phyloP scores from a whole-genome alignment of 179 eudicot genomes.

The Silene noctiflora region DNA sequence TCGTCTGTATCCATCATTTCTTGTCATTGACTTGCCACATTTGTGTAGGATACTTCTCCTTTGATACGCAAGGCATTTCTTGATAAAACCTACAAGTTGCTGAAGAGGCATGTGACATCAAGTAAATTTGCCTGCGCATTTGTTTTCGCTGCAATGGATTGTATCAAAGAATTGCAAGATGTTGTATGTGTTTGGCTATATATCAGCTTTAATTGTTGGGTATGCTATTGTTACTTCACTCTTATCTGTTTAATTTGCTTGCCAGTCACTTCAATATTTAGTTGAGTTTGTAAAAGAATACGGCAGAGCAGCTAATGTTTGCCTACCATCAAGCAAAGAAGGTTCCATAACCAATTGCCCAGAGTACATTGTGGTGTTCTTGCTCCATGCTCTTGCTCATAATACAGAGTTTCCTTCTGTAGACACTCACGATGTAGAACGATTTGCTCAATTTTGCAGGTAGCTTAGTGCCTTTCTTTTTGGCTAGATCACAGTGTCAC shows the following conservation, averaged over 20 bases:
- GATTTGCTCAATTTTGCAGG: conserved; percentile 60
- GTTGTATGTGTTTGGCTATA: conserved; percentile 40
- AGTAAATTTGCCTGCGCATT: conserved; percentile 83
- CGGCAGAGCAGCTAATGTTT: conserved; percentile 34
- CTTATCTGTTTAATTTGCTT: conserved; percentile 28
- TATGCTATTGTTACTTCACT: conserved; percentile 14
- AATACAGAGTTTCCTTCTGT: conserved; percentile 54
- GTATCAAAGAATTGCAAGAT: conserved; percentile 51
- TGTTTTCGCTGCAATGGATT: conserved; percentile 66
- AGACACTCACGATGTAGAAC: conserved; percentile 49
- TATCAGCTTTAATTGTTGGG: background rate
- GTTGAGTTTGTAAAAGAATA: conserved; percentile 56
- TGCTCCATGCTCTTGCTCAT: conserved; percentile 90
- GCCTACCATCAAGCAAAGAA: conserved; percentile 31
- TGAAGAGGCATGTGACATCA: conserved; percentile 59
- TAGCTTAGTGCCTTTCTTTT: conserved; percentile 19
- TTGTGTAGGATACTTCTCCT: conserved; percentile 55
- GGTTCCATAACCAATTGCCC: conserved; percentile 50
- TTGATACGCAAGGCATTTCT: conserved; percentile 51
- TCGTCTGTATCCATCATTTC: background rate
- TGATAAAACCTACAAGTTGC: conserved; percentile 63
- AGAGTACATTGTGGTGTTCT: conserved; percentile 66
- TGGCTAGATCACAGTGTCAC: background rate
- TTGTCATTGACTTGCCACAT: conserved; percentile 5
- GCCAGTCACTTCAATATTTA: conserved; percentile 60